Base-by-base conservation (phyloP, 371 early-diverging fungal species). In the Mortierella sp. region DNA sequence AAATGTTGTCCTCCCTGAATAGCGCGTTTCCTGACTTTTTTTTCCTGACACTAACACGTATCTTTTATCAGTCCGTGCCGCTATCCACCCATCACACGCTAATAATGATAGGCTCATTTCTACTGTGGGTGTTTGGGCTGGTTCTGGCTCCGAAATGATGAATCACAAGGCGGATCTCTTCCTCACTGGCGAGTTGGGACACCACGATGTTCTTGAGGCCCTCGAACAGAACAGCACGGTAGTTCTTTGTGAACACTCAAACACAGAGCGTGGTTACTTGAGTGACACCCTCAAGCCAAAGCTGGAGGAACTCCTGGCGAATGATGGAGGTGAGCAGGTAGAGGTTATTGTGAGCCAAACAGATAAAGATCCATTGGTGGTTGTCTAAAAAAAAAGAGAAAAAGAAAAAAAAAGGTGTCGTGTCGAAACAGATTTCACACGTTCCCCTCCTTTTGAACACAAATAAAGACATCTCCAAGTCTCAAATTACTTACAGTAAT, bases 161-260 rank as follows among this genome's bases (percentile, higher is more conserved):
- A 66, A 61, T 47, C 67, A 82, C 47, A 65, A 72, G 21, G 77
- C 92, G 4, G 96, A 96, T 70, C 75, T 99, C 55, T 93, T 91
- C 74, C 89, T 97, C 43, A 96, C 99, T n/a, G 99, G 99, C 32
- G 98, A 98, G 85, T 94, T 97, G 91, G 89, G 92, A 16, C 98
- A 98, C 76, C 98, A 98, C 72, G 96, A 96, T 65, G 87, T 98
- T 3, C 86, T 98, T 58, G 93, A 90, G 45, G 95, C 95, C 11
- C 77, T 92, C 24, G 92, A 90, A 11, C 87, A 89, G 43, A 86
- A 89, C 59, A 94, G 92, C 15, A 94, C 91, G 63, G 98, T 98
- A 15, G 92, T 99, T 61, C 85, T 99, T 50, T 94, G 97, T 87
- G 98, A 98, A 84, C 98, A 98, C 76, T 85, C 95, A 13, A 95